phyloP scores from a whole-genome alignment of 805 yeast species.

The Candida broadrunensis region DNA sequence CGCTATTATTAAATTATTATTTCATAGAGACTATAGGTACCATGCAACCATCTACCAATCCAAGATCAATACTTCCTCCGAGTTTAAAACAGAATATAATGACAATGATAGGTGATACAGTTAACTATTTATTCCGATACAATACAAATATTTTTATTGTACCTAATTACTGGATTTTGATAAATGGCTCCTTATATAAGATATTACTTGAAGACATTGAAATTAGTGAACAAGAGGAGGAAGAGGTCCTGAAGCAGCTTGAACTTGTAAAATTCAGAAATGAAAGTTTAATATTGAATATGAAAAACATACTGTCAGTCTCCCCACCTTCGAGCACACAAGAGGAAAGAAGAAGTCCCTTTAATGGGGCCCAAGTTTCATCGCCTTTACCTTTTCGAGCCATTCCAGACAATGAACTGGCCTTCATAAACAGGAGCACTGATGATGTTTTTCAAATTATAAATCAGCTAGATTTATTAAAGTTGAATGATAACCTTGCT shows the following conservation, averaged over 20 bases:
- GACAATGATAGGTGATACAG: constrained; percentile 20
- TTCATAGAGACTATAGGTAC: constrained; percentile 28
- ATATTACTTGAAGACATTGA: constrained; percentile 21
- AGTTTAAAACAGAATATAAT: constrained; percentile 26
- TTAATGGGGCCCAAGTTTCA: background rate
- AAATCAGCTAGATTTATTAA: constrained; percentile 32
- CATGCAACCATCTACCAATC: background rate
- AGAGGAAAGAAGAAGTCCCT: background rate
- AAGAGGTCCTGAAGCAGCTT: constrained; percentile 43
- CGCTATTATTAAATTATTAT: constrained; percentile 48
- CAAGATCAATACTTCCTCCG: constrained; percentile 8
- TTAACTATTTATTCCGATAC: constrained; percentile 42
- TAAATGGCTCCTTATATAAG: constrained; percentile 47
- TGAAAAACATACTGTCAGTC: constrained; percentile 12
- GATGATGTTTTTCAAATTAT: constrained; percentile 33
- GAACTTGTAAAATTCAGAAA: constrained; percentile 64
- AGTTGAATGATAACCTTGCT: constrained; percentile 27
- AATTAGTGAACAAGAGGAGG: constrained; percentile 21
- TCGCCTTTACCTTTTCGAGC: background rate
- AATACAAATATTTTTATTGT: constrained; percentile 61
- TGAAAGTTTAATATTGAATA: constrained; percentile 64
- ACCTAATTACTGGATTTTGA: constrained; percentile 58
- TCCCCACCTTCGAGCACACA: background rate
- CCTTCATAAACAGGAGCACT: constrained; percentile 17
- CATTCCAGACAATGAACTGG: background rate